phyloP scores from a whole-genome alignment of 352 stramenopile genomes.

The Pythium biforme region DNA sequence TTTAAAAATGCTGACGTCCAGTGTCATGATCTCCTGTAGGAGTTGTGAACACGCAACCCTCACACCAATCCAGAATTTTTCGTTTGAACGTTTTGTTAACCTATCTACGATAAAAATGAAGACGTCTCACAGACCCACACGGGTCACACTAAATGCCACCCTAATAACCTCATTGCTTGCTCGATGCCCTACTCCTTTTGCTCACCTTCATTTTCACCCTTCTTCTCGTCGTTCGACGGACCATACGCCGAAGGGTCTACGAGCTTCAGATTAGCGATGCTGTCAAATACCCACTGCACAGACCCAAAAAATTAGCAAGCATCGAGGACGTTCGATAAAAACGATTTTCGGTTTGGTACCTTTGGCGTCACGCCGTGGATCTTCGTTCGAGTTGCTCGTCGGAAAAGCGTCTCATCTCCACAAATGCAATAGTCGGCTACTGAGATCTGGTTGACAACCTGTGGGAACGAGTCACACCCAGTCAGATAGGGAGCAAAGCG shows the following conservation, averaged over 20 bases:
- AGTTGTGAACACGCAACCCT: too few species aligned
- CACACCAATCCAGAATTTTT: too few species aligned
- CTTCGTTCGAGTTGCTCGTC: constrained; percentile 50
- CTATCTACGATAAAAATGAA: constrained; percentile 4
- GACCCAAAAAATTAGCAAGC: constrained; percentile 7
- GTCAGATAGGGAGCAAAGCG: background rate
- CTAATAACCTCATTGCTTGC: background rate
- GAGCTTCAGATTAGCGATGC: constrained; percentile 64
- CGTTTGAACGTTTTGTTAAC: too few species aligned
- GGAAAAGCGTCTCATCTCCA: constrained; percentile 56
- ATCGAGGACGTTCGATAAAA: background rate
- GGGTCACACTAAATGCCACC: background rate
- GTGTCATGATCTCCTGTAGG: too few species aligned
- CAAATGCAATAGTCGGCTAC: constrained; percentile 65
- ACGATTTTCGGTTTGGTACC: constrained; percentile 27
- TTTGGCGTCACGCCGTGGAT: constrained; percentile 66
- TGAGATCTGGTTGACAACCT: constrained; percentile 79
- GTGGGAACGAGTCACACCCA: background rate
- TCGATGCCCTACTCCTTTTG: background rate
- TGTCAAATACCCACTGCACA: constrained; percentile 68
- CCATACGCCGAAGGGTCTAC: constrained; percentile 41
- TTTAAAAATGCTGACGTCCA: too few species aligned
- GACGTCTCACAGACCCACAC: background rate
- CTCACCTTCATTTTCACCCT: background rate
- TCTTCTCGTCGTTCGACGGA: constrained; percentile 4